Conservation (phyloP, 768 basidiomycete genomes). For the Jaapia argillacea region DNA sequence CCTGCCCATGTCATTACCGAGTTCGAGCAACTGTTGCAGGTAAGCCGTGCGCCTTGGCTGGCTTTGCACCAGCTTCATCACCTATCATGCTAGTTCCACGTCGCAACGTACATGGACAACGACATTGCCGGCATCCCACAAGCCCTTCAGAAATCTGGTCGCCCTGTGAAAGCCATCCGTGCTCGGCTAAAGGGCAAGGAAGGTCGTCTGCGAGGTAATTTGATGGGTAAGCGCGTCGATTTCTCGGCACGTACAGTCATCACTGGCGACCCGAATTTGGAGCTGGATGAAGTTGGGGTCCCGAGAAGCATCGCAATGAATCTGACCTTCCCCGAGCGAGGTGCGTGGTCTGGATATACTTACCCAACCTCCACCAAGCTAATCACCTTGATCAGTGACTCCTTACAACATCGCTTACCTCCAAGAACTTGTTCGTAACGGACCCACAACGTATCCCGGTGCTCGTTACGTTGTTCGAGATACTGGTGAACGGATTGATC, state of each 20-base stretch:
- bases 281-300: slow-evolving; percentile 95
- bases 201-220: slow-evolving; percentile 91
- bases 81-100: slow-evolving; percentile 73
- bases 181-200: slow-evolving; percentile 98
- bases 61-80: slow-evolving; percentile 1
- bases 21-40: slow-evolving; percentile 94
- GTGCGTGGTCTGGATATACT: slow-evolving; percentile 39
- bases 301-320: slow-evolving; percentile 96
- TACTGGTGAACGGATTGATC: slow-evolving; percentile 93
- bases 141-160: slow-evolving; percentile 92
- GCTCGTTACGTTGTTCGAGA: slow-evolving; percentile 96
- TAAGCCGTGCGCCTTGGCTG: slow-evolving; percentile 24
- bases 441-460: slow-evolving; percentile 90
- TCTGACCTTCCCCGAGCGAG: slow-evolving; percentile 93
- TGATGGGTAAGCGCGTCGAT: slow-evolving; percentile 99
- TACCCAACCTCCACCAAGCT: too few species aligned
- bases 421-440: slow-evolving; percentile 91
- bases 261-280: slow-evolving; percentile 95
- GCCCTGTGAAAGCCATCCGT: slow-evolving; percentile 97
- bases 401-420: slow-evolving; percentile 94
- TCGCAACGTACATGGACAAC: slow-evolving; percentile 99
- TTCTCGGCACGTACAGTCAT: slow-evolving; percentile 99
- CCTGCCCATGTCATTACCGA: slow-evolving; percentile 94
- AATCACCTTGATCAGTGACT: slow-evolving; percentile 50
- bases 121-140: slow-evolving; percentile 98